These are phyloP conservation scores for Aethionema arabicum DNA, from an alignment of 345 rosid genomes.

Conservation along the genomic window DNA sequence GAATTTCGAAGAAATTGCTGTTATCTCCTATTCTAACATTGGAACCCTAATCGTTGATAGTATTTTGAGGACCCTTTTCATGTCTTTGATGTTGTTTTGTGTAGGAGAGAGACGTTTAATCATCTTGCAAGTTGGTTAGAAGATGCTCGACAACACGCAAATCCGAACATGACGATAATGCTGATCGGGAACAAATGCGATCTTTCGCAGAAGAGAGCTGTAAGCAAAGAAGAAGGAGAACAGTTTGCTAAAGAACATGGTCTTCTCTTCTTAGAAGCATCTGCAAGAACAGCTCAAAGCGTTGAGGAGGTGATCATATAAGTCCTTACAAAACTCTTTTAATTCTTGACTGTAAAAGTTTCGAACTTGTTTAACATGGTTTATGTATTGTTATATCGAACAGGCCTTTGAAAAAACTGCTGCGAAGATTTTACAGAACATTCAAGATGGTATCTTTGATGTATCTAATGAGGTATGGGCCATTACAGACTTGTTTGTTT, in stretches of 20 bases:
- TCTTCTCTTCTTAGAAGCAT: conserved; percentile 87
- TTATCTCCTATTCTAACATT: too few species aligned
- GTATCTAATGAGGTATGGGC: conserved; percentile 76
- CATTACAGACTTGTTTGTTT: too few species aligned
- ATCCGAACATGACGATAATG: conserved; percentile 94
- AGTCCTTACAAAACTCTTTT: conserved; percentile 2
- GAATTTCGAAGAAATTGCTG: too few species aligned
- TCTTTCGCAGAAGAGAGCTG: conserved; percentile 89
- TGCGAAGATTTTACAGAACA: conserved; percentile 84
- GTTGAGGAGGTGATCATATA: conserved; percentile 80
- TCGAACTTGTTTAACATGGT: background rate
- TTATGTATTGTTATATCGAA: background rate
- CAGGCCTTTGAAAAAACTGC: conserved; percentile 95
- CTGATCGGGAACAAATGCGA: conserved; percentile 89
- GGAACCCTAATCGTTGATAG: too few species aligned
- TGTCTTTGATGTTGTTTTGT: conserved; percentile 21
- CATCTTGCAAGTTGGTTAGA: conserved; percentile 98
- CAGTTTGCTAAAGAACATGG: conserved; percentile 97
- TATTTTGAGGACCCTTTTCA: too few species aligned
- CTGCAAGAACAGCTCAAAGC: conserved; percentile 97
- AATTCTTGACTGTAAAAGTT: too few species aligned
- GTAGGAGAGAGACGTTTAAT: conserved; percentile 95
- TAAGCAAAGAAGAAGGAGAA: conserved; percentile 96
- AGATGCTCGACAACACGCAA: conserved; percentile 98
- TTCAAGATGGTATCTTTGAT: conserved; percentile 84